phyloP scores from a whole-genome alignment of 1,284 basidiomycete genomes.

The Apiotrichum porosum region DNA sequence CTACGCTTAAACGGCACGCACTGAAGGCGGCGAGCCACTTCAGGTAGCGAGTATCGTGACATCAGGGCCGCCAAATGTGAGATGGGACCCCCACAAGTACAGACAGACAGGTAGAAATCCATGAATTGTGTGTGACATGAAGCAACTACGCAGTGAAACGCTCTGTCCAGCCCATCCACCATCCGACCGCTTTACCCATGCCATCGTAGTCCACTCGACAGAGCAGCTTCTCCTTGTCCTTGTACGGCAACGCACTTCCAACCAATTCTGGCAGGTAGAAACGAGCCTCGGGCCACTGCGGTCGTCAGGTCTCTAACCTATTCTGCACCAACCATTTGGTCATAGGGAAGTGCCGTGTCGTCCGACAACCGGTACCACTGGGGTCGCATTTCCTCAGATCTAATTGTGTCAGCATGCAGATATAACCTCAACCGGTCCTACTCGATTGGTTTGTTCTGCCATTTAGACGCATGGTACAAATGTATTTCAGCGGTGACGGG shows the following conservation, averaged over 20 bases:
- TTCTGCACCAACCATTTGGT: slow-evolving; percentile 27
- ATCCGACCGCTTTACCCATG: background rate
- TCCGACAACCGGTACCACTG: slow-evolving; percentile 22
- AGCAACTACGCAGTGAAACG: too few species aligned
- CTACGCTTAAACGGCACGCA: slow-evolving; percentile 18
- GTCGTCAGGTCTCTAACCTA: too few species aligned
- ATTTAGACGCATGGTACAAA: too few species aligned
- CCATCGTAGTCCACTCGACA: slow-evolving; percentile 17
- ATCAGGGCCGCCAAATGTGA: too few species aligned
- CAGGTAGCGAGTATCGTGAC: too few species aligned
- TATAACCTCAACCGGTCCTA: too few species aligned
- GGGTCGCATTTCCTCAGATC: slow-evolving; percentile 37
- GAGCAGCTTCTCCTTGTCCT: too few species aligned
- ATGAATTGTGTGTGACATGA: slow-evolving; percentile 2
- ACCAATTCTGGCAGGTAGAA: slow-evolving; percentile 15
- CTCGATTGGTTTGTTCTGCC: too few species aligned
- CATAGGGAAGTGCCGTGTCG: slow-evolving; percentile 17
- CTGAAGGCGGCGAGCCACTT: too few species aligned
- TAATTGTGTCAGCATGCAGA: background rate
- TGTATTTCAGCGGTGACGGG: too few species aligned
- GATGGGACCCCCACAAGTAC: too few species aligned
- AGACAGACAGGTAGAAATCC: slow-evolving; percentile 1
- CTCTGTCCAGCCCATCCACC: background rate
- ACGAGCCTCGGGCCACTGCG: slow-evolving; percentile 34
- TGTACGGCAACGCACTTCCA: too few species aligned